A percentile compares a stretch with the other conserved stretches of the same genome.
phyloP scores from a whole-genome alignment of 257 asterid species.

The Schizonepeta tenuifolia region DNA sequence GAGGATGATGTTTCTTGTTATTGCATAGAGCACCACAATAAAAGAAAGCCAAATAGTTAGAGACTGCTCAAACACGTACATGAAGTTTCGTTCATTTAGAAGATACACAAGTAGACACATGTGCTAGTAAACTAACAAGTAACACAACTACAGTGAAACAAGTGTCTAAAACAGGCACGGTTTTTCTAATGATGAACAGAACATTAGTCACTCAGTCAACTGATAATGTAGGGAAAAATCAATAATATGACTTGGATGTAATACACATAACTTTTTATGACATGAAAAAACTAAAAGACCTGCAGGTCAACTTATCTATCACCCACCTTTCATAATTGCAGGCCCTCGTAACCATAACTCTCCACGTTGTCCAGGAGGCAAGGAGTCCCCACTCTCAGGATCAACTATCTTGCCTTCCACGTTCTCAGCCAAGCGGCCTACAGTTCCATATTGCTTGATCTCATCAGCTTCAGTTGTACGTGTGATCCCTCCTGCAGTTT shows the following conservation, averaged over 20 bases:
- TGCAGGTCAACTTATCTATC: neutral
- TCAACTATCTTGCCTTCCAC: constrained; percentile 86
- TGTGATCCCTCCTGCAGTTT: constrained; percentile 71
- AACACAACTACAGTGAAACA: too few relatives aligned
- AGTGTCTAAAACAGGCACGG: neutral
- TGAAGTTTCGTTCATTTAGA: neutral
- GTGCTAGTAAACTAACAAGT: neutral
- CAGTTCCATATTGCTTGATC: constrained; percentile 60
- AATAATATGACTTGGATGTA: neutral
- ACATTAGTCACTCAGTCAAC: neutral
- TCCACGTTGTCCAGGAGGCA: constrained; percentile 81
- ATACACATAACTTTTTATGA: neutral
- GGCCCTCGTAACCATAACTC: constrained; percentile 94
- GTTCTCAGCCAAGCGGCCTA: constrained; percentile 66
- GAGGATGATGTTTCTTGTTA: neutral
- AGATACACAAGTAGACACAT: neutral
- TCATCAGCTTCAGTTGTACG: constrained; percentile 62
- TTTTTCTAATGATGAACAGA: neutral
- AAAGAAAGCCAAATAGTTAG: neutral
- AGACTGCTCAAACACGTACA: neutral
- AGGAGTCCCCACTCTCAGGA: constrained; percentile 65
- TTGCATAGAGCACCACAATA: neutral
- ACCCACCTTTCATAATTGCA: constrained; percentile 93
- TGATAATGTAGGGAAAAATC: neutral
- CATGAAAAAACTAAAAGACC: neutral